phyloP scores from a whole-genome alignment of 2,329 filamentous ascomycete species.

The Pseudogymnoascus sp. region DNA sequence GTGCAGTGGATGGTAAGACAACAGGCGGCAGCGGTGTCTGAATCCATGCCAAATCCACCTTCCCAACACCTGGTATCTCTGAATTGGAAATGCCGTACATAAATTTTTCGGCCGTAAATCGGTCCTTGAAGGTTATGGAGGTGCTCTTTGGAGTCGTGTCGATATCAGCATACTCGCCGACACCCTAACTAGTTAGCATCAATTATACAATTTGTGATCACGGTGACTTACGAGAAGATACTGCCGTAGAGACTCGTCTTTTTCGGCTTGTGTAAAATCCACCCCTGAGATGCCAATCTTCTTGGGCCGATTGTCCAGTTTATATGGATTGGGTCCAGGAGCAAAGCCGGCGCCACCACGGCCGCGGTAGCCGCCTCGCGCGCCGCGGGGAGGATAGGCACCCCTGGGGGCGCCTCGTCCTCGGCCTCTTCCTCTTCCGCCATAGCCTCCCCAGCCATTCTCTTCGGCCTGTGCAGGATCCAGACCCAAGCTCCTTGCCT shows the following conservation, averaged over 20 bases:
- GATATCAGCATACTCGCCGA: conserved; percentile 55
- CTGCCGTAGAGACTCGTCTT: conserved; percentile 62
- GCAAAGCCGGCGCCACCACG: conserved; percentile 33
- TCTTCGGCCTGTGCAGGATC: conserved; percentile 43
- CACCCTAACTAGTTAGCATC: conserved; percentile 36
- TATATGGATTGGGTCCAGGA: conserved; percentile 40
- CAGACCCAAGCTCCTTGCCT: conserved; percentile 61
- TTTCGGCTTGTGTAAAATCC: conserved; percentile 52
- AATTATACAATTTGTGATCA: conserved; percentile 12
- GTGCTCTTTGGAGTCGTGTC: conserved; percentile 40
- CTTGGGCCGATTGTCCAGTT: conserved; percentile 68
- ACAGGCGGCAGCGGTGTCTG: conserved; percentile 24
- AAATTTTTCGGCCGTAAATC: conserved; percentile 63
- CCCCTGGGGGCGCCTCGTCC: conserved; percentile 30
- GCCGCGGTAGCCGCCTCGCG: conserved; percentile 34
- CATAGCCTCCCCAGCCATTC: conserved; percentile 33
- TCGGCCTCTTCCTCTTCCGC: conserved; percentile 34
- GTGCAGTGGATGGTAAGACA: conserved; percentile 13
- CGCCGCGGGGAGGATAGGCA: conserved; percentile 29
- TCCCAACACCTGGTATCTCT: conserved; percentile 54
- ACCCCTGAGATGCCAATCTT: conserved; percentile 56
- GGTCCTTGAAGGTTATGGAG: conserved; percentile 56
- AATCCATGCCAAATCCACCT: conserved; percentile 60
- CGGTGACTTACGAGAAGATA: conserved; percentile 54
- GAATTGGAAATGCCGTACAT: conserved; percentile 49